Evolutionary conservation across 2,329 filamentous ascomycete species (phyloP).

Genomic region (Aspergillus amoenus): DNA sequence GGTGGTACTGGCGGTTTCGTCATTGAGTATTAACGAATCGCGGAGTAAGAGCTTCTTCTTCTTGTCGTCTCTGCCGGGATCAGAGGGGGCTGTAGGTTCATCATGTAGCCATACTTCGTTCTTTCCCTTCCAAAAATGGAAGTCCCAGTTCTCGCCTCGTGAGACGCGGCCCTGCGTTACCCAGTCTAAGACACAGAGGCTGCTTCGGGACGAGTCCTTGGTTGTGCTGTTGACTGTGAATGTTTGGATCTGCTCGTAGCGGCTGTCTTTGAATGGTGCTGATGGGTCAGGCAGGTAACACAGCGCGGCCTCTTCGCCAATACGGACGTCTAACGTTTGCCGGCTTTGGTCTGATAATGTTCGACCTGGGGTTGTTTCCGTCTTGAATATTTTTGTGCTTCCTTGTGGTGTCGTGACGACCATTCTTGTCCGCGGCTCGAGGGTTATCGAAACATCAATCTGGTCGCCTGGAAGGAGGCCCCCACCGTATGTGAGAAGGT

Average conservation of each 20-base stretch:
- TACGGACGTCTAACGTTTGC: slow-evolving; percentile 50
- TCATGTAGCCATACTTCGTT: slow-evolving; percentile 69
- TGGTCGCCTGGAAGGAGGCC: slow-evolving; percentile 86
- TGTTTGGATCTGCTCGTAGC: slow-evolving; percentile 79
- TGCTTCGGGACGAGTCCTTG: slow-evolving; percentile 40
- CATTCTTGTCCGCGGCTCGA: slow-evolving; percentile 66
- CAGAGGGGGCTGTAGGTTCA: slow-evolving; percentile 8
- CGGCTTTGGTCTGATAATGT: slow-evolving; percentile 40
- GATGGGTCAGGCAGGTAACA: slow-evolving; percentile 83
- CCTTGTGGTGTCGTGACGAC: slow-evolving; percentile 64
- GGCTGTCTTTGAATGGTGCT: slow-evolving; percentile 81
- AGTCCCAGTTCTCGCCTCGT: slow-evolving; percentile 84
- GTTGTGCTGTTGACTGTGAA: slow-evolving; percentile 61
- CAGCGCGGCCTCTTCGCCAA: slow-evolving; percentile 52
- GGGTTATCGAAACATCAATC: slow-evolving; percentile 69
- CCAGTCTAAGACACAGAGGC: slow-evolving; percentile 88
- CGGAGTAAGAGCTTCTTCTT: slow-evolving; percentile 70
- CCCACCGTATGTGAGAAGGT: slow-evolving; percentile 90
- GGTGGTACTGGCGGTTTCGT: slow-evolving; percentile 37
- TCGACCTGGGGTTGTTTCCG: slow-evolving; percentile 49
- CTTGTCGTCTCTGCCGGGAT: background rate
- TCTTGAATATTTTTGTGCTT: slow-evolving; percentile 95
- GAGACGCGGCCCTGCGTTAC: slow-evolving; percentile 84
- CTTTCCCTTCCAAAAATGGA: slow-evolving; percentile 73
- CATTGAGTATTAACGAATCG: slow-evolving; percentile 76